Base-by-base conservation (phyloP, 495 filamentous ascomycete genomes). In the Geoglossum glabrum region DNA sequence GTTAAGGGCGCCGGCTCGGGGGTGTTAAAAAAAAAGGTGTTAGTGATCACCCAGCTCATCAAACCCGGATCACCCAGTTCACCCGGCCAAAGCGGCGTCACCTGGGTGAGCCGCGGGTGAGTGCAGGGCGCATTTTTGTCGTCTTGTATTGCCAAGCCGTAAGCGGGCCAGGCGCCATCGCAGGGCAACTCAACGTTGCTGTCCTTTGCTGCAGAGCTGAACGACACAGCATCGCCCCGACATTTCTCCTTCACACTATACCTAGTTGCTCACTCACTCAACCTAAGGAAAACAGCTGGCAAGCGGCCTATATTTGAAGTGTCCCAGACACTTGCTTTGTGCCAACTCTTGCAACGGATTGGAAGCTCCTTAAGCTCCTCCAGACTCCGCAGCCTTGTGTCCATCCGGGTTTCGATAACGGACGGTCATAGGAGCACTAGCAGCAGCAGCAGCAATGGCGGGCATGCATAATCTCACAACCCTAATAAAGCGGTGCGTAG, bases 381-480 rank as follows among this genome's bases (percentile, higher is more conserved):
- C 17, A 15, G 36, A 40, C 9, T 17, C 17, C 36, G 13, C 9
- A 40, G 11, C 31, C 11, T 17, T 40, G 40, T 45, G 3, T 40
- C 36, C 40, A 7, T 40, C 36, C 36, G 6, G 40, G 23, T 45
- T 45, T 52, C 30, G 25, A 52, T 31, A 52, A 4, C 15, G 26
- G n/a, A 21, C 46, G 43, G 54, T 28, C 54, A 34, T 21, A 27
- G 0, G 25, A 21, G n/a, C 6, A 56, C 11, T n/a, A 25, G 31
- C 25, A 17, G 28, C 38, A 17, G 47, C 43, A 40, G 81, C 79
- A 75, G 74, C 74, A 63, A 69, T 71, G 57, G 73, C 69, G 71
- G 84, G 87, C 65, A 95, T 97, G 86, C 82, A 97, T 75, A 96
- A 96, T 68, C 72, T 98, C 60, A 92, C 87, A 46, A 97, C 92